Base-by-base conservation (phyloP, 139 green algal genomes). In the Desmodesmus armatus region DNA sequence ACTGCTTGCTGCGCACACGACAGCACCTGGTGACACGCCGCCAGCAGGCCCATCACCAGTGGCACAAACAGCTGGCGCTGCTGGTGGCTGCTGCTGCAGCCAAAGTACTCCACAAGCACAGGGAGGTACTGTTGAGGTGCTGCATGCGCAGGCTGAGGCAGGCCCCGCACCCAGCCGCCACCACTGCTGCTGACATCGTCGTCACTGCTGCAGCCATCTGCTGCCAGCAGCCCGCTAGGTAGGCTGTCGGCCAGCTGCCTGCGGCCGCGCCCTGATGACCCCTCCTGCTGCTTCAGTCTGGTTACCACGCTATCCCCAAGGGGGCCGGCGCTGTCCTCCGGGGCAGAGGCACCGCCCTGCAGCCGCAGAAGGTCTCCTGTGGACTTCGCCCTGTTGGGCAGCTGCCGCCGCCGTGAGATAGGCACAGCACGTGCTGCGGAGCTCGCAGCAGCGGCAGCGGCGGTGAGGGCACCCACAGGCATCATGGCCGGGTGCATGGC, bases 41-140 rank as follows among this genome's bases (percentile, higher is more conserved):
- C 73, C 62, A 92, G 74, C 67, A 87, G 35, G n/a, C 74, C 66
- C 21, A 75, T 47, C 62, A 65, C 87, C 35, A 90, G 58, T 21
- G 70, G 35, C 41, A 91, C 49, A 86, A 91, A 92, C 58, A 89
- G 79, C 79, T 91, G 88, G 29, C 88, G 76, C 23, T 60, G 66
- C 33, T 86, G 80, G 39, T 73, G 33, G 51, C 58, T 15, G 21
- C 51, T 63, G 69, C 80, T 80, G 53, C 70, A 70, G 31, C 67
- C 80, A 74, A 86, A 86, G 69, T 35, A 51, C 9, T 39, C 3
- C 27, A 86, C 19, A 23, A 86, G 51, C 5, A 31, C 47, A 2
- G 49, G 5, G 3, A 85, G 4, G 44, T 85, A 85, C 33, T 78
- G 79, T 49, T 75, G 41, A 3, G 79, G 79, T 13, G 63, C 47